phyloP scores from a whole-genome alignment of 140 eudicot species.

The Oenanthe javanica region DNA sequence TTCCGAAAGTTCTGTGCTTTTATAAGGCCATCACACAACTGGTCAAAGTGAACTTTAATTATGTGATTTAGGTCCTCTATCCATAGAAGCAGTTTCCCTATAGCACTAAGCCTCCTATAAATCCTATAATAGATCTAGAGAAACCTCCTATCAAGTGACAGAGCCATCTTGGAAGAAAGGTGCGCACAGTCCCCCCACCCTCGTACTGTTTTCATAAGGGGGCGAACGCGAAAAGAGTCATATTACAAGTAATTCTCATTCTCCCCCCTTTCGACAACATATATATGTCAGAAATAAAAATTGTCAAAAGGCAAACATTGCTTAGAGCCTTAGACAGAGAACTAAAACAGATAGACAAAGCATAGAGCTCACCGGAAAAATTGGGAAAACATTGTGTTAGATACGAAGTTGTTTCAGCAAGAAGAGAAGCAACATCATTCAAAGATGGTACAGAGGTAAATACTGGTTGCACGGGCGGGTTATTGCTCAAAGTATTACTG shows the following conservation, averaged over 20 bases:
- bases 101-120: not conserved
- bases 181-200: not conserved
- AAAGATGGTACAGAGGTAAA: slow-evolving; percentile 72
- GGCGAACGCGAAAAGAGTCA: not conserved
- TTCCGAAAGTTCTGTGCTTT: not conserved
- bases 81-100: not conserved
- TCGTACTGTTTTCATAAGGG: no score
- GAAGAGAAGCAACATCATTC: slow-evolving; percentile 76
- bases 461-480: slow-evolving; percentile 38
- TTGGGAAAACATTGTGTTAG: slow-evolving; percentile 67
- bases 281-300: not conserved
- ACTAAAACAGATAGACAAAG: not conserved
- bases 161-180: not conserved
- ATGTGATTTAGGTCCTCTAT: not conserved
- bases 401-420: slow-evolving; percentile 70
- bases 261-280: not conserved
- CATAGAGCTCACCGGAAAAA: slow-evolving; percentile 35
- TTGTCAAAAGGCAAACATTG: not conserved
- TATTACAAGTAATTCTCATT: not conserved
- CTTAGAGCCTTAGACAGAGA: not conserved
- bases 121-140: not conserved
- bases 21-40: not conserved
- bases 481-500: slow-evolving; percentile 26
- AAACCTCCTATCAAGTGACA: no score
- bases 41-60: not conserved